phyloP scores from a whole-genome alignment of 169 alveolate genomes.

The Eimeria maxima region DNA sequence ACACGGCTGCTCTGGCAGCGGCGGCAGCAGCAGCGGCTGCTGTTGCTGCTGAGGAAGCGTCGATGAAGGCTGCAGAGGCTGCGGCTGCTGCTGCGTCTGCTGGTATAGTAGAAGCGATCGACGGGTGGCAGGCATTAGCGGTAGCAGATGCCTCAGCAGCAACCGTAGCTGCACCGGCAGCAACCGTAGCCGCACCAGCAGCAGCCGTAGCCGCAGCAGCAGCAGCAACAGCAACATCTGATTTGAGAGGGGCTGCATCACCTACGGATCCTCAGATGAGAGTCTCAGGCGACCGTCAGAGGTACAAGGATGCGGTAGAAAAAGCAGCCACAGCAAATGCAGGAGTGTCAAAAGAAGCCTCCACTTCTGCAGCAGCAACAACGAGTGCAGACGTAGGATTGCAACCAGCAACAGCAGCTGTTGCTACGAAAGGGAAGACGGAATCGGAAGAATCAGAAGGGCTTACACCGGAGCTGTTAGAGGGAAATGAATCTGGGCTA shows the following conservation, averaged over 20 bases:
- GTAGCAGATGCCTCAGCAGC: slow-evolving; percentile 28
- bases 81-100: slow-evolving; percentile 40
- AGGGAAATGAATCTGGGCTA: neutral
- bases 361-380: neutral
- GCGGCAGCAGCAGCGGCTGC: slow-evolving; percentile 66
- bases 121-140: slow-evolving; percentile 41
- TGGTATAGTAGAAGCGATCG: slow-evolving; percentile 18
- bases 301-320: neutral
- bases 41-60: slow-evolving; percentile 42
- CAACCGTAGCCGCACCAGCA: neutral
- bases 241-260: neutral
- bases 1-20: slow-evolving; percentile 39
- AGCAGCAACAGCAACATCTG: neutral
- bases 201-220: neutral
- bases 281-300: neutral
- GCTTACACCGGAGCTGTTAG: neutral
- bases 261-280: neutral
- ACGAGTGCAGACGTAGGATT: neutral
- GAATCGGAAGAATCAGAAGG: neutral
- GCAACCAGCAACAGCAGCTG: slow-evolving; percentile 39
- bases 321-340: neutral
- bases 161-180: slow-evolving; percentile 1
- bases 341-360: neutral
- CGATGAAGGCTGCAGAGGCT: slow-evolving; percentile 59
- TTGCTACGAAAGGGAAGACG: neutral